These are phyloP conservation scores for Paecilomyces niveus DNA, from an alignment of 2,329 filamentous ascomycete genomes.

Conservation along the genomic window DNA sequence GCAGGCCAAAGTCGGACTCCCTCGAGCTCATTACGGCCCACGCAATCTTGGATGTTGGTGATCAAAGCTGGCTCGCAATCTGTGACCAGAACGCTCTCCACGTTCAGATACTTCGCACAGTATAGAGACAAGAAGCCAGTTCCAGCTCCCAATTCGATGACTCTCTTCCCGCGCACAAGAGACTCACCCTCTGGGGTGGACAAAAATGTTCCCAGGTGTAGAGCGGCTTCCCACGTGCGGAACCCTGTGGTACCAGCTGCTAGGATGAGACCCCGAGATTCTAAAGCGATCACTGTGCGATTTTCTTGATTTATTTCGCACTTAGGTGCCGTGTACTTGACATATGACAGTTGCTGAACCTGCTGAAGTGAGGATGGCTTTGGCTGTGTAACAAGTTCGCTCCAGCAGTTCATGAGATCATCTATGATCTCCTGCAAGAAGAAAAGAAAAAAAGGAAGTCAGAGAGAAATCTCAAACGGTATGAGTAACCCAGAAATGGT, in stretches of 20 bases:
- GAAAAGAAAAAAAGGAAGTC: constrained; percentile 7
- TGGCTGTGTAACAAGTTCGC: constrained; percentile 56
- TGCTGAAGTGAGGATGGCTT: constrained; percentile 58
- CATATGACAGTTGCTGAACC: constrained; percentile 65
- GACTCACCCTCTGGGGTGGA: constrained; percentile 36
- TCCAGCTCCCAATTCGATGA: constrained; percentile 61
- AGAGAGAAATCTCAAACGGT: constrained; percentile 13
- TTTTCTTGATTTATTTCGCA: neutral
- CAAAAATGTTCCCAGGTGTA: constrained; percentile 58
- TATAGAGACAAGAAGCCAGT: constrained; percentile 61
- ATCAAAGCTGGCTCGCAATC: constrained; percentile 50
- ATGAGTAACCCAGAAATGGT: neutral
- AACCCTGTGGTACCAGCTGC: constrained; percentile 59
- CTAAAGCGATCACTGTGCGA: constrained; percentile 38
- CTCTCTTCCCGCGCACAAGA: constrained; percentile 44
- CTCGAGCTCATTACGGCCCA: constrained; percentile 24
- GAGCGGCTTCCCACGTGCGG: constrained; percentile 62
- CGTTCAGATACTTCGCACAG: constrained; percentile 52
- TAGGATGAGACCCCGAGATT: constrained; percentile 48
- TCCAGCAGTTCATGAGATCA: constrained; percentile 64
- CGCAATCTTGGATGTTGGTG: constrained; percentile 31
- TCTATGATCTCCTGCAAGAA: constrained; percentile 68
- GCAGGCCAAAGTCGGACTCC: constrained; percentile 18
- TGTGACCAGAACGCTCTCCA: constrained; percentile 50
- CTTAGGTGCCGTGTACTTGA: constrained; percentile 56